Conservation (phyloP, 2,329 filamentous ascomycete genomes). For the Exophiala alcalophila region DNA sequence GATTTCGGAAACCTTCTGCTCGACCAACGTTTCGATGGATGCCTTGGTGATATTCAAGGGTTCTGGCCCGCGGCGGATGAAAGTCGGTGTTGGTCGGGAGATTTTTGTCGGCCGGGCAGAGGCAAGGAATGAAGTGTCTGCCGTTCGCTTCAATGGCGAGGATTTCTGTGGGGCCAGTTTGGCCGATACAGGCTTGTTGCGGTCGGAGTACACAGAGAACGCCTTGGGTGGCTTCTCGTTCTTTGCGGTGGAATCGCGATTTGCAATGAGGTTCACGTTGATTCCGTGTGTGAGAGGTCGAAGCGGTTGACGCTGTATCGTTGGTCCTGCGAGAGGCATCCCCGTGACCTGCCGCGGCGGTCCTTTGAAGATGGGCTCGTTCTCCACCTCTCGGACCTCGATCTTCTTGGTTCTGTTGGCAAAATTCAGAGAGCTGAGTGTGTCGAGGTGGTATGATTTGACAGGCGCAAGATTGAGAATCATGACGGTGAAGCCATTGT, state of each 20-base stretch:
- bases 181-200: conserved; percentile 44
- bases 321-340: conserved; percentile 41
- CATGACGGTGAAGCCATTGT: conserved; percentile 94
- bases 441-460: conserved; percentile 91
- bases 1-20: conserved; percentile 86
- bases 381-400: conserved; percentile 91
- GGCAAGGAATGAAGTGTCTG: conserved; percentile 32
- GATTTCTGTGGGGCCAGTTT: conserved; percentile 37
- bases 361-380: conserved; percentile 84
- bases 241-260: conserved; percentile 51
- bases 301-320: conserved; percentile 68
- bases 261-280: conserved; percentile 64
- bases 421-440: conserved; percentile 88
- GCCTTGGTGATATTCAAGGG: conserved; percentile 51
- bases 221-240: conserved; percentile 73
- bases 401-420: conserved; percentile 95
- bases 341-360: conserved; percentile 55
- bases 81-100: conserved; percentile 31
- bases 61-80: conserved; percentile 27
- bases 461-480: conserved; percentile 89
- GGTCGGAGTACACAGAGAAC: conserved; percentile 84
- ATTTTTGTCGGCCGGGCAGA: conserved; percentile 49
- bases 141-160: conserved; percentile 40
- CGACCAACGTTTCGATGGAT: conserved; percentile 85
- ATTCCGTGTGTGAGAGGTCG: conserved; percentile 72